These are phyloP conservation scores for Hericium rajendrae DNA, from an alignment of 768 basidiomycete genomes.

Conservation along the genomic window DNA sequence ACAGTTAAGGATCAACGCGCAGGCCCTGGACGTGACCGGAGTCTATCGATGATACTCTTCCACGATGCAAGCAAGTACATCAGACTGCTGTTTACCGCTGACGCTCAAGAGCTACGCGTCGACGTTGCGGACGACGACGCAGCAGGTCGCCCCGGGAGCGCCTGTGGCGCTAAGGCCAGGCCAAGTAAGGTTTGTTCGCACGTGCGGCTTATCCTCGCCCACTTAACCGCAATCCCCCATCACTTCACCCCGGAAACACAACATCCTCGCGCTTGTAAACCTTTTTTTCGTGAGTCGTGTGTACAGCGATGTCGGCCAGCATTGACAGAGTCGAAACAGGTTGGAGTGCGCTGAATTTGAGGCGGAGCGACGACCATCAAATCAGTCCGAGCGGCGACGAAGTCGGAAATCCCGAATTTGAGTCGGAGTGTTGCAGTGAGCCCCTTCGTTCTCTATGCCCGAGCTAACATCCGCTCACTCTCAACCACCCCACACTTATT, in stretches of 20 bases:
- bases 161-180: not conserved
- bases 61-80: not conserved
- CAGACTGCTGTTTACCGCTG: not conserved
- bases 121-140: not conserved
- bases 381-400: constrained; percentile 17
- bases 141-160: not conserved
- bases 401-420: constrained; percentile 16
- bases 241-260: not conserved
- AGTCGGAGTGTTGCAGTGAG: constrained; percentile 10
- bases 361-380: constrained; percentile 11
- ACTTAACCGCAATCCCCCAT: not conserved
- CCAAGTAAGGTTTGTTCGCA: not conserved
- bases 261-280: not conserved
- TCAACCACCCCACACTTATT: not conserved
- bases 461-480: not conserved
- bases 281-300: not conserved
- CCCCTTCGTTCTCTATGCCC: not conserved
- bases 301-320: not conserved
- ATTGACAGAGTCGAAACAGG: not conserved
- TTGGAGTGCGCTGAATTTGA: constrained; percentile 3
- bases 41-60: not conserved
- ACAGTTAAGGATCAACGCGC: not conserved
- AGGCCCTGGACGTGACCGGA: not conserved
- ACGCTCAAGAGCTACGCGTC: not conserved
- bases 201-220: not conserved